Conservation (phyloP, 805 yeast genomes). For the Saturnispora halmiae region DNA sequence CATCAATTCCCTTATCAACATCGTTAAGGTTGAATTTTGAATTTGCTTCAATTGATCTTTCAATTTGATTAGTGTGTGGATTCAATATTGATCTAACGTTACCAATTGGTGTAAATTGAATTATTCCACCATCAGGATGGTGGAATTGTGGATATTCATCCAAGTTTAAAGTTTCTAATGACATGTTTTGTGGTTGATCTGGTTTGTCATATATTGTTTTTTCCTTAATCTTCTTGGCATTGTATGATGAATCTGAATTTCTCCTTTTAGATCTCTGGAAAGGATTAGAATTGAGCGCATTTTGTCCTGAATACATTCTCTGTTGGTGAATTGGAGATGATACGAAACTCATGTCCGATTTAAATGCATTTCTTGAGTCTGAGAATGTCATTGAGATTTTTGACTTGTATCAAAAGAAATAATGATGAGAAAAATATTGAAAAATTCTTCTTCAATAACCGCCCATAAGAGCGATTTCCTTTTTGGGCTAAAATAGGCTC, state of each 20-base stretch:
- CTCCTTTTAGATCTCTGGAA: slow-evolving; percentile 29
- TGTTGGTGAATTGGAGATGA: slow-evolving; percentile 14
- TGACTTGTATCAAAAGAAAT: background rate
- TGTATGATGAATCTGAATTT: slow-evolving; percentile 27
- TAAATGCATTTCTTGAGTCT: background rate
- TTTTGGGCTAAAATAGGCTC: slow-evolving; percentile 2
- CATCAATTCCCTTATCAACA: slow-evolving; percentile 29
- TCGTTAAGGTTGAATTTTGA: slow-evolving; percentile 28
- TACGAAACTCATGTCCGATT: background rate
- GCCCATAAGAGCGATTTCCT: slow-evolving; percentile 1
- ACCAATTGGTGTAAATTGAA: slow-evolving; percentile 59
- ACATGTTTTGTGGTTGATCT: slow-evolving; percentile 13
- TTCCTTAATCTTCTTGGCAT: slow-evolving; percentile 26
- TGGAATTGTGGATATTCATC: slow-evolving; percentile 47
- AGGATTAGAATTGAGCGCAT: slow-evolving; percentile 7
- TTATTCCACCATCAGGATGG: slow-evolving; percentile 55
- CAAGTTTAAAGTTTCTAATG: slow-evolving; percentile 24
- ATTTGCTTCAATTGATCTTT: slow-evolving; percentile 41
- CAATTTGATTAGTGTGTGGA: slow-evolving; percentile 34
- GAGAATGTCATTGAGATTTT: slow-evolving; percentile 6
- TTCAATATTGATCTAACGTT: slow-evolving; percentile 38
- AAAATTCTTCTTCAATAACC: slow-evolving; percentile 3
- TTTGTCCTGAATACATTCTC: slow-evolving; percentile 13
- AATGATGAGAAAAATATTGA: slow-evolving; percentile 3
- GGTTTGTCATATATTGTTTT: slow-evolving; percentile 18